Evolutionary conservation across 441 rosid species (phyloP), one percentile per base, ranked within the genome.

Genomic region (Syzygium syzygioides): DNA sequence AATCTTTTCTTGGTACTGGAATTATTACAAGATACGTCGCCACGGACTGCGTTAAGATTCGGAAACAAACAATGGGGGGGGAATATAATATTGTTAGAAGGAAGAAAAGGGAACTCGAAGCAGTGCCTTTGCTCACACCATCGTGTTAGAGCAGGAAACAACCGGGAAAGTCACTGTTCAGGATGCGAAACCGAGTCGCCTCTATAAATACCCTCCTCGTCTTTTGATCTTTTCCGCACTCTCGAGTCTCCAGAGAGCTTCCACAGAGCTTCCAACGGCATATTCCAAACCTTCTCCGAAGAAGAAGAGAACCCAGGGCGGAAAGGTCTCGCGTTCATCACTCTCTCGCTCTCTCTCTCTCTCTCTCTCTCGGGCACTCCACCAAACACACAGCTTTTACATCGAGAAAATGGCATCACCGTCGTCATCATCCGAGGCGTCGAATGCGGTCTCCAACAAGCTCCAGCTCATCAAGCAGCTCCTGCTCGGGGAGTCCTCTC

Each of bases 401-500:
- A 7, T 41, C 28, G 83, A 76, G 83, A 76, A 76, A 76, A 76
- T 76, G 83, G 83, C 52, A 13, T 41, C 83, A 0, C 11, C 50
- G 2, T 23, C 52, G 2, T 76, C 18, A 0, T 66, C 45, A 0
- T 68, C 83, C 18, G 2, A 0, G 0, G 83, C n/a, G 45, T 76
- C 52, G 52, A 32, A 4, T 20, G 79, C 19, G 30, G 88, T 86
- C 50, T 56, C 88, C 23, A 57, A 60, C 50, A 57, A 79, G 53
- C 90, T 89, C 64, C 79, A 59, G 32, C 37, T 86, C 79, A 89
- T 89, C 88, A 13, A 86, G 86, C 86, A 89, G 59, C 62, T 86
- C 90, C 79, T 89, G 26, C 88, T 89, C 52, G 88, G 88, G 20
- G 90, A 86, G 25, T 41, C 80, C 23, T 88, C 87, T 57, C 89